These are phyloP conservation scores for Scleroderma citrinum DNA, from an alignment of 768 basidiomycete species.

Conservation along the genomic window DNA sequence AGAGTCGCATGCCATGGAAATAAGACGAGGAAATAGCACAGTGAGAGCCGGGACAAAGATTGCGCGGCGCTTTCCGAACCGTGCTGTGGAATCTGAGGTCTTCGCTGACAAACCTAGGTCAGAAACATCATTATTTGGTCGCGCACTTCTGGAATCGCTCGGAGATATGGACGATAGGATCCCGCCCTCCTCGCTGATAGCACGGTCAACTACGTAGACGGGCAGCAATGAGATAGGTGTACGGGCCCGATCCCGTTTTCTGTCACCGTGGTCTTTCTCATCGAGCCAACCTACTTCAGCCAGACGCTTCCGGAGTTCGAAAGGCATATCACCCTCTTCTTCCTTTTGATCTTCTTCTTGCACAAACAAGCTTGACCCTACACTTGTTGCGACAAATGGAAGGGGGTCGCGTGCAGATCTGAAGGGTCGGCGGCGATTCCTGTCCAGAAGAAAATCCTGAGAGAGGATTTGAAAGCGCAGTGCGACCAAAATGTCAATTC, in stretches of 20 bases:
- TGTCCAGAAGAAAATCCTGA: conserved; percentile 56
- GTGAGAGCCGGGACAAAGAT: conserved; percentile 62
- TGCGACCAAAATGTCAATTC: conserved; percentile 51
- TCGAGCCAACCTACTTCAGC: conserved; percentile 73
- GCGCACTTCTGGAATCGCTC: conserved; percentile 29
- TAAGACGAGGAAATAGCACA: conserved; percentile 48
- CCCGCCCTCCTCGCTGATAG: conserved; percentile 31
- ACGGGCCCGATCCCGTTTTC: conserved; percentile 50
- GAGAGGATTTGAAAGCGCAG: conserved; percentile 68
- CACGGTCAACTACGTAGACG: conserved; percentile 46
- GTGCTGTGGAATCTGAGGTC: conserved; percentile 34
- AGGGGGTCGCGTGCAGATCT: conserved; percentile 64
- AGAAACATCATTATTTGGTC: conserved; percentile 13
- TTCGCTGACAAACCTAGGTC: conserved; percentile 41
- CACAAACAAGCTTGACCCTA: conserved; percentile 58
- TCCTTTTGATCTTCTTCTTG: conserved; percentile 50
- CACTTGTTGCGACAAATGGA: conserved; percentile 71
- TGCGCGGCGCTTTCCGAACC: conserved; percentile 49
- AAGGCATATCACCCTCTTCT: conserved; percentile 48
- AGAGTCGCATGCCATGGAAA: conserved; percentile 45
- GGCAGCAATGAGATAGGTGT: conserved; percentile 67
- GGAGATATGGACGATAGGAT: conserved; percentile 31
- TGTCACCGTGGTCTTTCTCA: conserved; percentile 50
- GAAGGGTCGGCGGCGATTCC: conserved; percentile 58
- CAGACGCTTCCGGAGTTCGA: conserved; percentile 58